Evolutionary conservation across 768 basidiomycete genomes (phyloP).

Genomic region (Phaffia tasmanica): DNA sequence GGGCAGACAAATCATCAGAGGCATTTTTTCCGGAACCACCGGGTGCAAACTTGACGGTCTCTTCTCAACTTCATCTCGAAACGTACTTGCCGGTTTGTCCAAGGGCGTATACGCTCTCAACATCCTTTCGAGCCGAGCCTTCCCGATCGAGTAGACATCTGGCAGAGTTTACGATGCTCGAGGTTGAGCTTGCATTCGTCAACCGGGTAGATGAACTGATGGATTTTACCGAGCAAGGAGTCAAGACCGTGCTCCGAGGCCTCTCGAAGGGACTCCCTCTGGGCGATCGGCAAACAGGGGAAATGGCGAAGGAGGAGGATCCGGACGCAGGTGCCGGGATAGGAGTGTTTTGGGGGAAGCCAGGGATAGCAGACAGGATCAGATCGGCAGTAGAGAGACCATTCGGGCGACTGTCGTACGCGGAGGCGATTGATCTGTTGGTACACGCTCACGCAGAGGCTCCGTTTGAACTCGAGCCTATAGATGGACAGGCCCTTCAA

Average conservation of each 20-base stretch:
- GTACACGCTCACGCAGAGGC: conserved; percentile 31
- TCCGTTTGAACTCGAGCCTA: conserved; percentile 50
- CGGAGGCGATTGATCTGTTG: conserved; percentile 58
- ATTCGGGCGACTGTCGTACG: conserved; percentile 71
- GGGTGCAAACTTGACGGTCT: conserved; percentile 64
- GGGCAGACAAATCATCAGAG: neutral
- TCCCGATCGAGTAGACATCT: conserved; percentile 82
- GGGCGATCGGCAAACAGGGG: conserved; percentile 9
- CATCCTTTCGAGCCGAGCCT: conserved; percentile 87
- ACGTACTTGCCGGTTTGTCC: conserved; percentile 64
- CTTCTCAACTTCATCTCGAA: conserved; percentile 91
- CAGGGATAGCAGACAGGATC: conserved; percentile 15
- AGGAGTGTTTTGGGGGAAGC: conserved; percentile 23
- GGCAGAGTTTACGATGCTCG: conserved; percentile 98
- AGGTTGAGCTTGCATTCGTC: conserved; percentile 74
- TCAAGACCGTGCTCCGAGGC: conserved; percentile 40
- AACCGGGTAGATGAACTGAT: conserved; percentile 47
- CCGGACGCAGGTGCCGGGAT: conserved; percentile 4
- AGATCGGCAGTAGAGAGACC: conserved; percentile 26
- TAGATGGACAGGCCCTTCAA: conserved; percentile 61
- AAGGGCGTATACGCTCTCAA: conserved; percentile 82
- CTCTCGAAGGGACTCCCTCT: conserved; percentile 18
- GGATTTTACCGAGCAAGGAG: conserved; percentile 48
- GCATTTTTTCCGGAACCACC: conserved; percentile 12
- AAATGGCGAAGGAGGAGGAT: neutral